Percentiles rank a stretch among this genome's conserved stretches.
Evolutionary conservation across 2,329 filamentous ascomycete genomes (phyloP).

Genomic region (Phyllosticta citrichinensis): DNA sequence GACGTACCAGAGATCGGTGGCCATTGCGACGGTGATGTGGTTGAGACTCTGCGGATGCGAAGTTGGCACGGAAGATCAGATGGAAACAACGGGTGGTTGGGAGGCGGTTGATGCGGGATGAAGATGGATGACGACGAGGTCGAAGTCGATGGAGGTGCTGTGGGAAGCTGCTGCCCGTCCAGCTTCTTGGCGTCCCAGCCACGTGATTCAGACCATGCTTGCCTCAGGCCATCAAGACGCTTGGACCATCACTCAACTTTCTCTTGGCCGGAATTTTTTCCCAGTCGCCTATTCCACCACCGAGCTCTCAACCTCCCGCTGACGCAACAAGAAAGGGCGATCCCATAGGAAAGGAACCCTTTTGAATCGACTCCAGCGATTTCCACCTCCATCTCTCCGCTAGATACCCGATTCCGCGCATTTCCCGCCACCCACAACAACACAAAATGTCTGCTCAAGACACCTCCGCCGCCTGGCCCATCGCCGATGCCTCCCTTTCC

Average conservation of each 20-base stretch:
- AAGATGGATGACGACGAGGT: constrained; percentile 8
- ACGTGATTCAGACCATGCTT: background rate
- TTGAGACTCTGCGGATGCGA: background rate
- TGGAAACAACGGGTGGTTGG: constrained; percentile 14
- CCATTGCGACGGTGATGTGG: constrained; percentile 48
- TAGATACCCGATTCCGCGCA: background rate
- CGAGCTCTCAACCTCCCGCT: background rate
- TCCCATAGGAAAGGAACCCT: constrained; percentile 35
- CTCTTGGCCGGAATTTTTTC: background rate
- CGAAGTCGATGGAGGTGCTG: constrained; percentile 2
- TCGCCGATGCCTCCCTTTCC: constrained; percentile 38
- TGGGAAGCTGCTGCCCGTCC: constrained; percentile 6
- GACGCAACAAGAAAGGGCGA: constrained; percentile 28
- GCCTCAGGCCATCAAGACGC: background rate
- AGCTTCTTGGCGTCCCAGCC: constrained; percentile 3
- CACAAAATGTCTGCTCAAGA: constrained; percentile 7
- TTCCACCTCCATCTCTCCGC: background rate
- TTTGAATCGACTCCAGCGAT: constrained; percentile 14
- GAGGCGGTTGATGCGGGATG: constrained; percentile 19
- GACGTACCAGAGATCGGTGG: constrained; percentile 73
- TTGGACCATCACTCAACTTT: background rate
- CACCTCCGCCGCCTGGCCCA: constrained; percentile 21
- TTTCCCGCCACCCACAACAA: constrained; percentile 10
- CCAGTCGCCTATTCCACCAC: background rate
- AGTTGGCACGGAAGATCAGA: constrained; percentile 14